phyloP scores from a whole-genome alignment of 768 basidiomycete species.

The Cystobasidium ongulense region DNA sequence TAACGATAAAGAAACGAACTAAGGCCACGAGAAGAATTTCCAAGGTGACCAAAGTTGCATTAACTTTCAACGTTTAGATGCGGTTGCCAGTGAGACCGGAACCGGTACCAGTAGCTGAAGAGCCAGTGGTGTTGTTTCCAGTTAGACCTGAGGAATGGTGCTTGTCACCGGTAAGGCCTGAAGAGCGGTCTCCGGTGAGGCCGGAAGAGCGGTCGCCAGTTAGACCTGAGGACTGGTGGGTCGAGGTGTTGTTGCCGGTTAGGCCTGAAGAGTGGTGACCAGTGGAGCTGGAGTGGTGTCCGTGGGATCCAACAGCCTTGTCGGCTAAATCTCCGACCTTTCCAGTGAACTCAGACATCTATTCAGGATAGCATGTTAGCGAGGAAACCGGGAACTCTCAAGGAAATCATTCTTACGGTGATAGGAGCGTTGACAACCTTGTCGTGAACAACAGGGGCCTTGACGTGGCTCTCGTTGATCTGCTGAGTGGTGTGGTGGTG shows the following conservation, averaged over 20 bases:
- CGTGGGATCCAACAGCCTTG: not conserved
- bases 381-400: too few relatives aligned
- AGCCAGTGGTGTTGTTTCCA: conserved; percentile 12
- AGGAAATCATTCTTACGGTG: conserved; percentile 10
- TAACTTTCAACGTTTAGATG: not conserved
- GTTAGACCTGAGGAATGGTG: not conserved
- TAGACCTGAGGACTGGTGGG: not conserved
- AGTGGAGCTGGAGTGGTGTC: not conserved
- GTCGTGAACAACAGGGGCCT: conserved; percentile 23
- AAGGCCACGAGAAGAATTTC: not conserved
- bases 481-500: conserved; percentile 31
- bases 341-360: conserved; percentile 27
- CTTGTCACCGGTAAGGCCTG: not conserved
- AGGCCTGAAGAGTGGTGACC: not conserved
- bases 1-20: not conserved
- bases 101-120: not conserved
- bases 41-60: not conserved
- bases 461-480: conserved; percentile 29
- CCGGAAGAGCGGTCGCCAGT: not conserved
- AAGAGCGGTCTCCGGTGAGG: not conserved
- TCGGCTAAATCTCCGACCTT: conserved; percentile 19
- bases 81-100: conserved; percentile 9
- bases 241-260: not conserved
- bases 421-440: conserved; percentile 8
- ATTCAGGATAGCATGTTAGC: not conserved